Evolutionary conservation across 176 grass and related monocot species (phyloP).

Genomic region (Musa beccarii): DNA sequence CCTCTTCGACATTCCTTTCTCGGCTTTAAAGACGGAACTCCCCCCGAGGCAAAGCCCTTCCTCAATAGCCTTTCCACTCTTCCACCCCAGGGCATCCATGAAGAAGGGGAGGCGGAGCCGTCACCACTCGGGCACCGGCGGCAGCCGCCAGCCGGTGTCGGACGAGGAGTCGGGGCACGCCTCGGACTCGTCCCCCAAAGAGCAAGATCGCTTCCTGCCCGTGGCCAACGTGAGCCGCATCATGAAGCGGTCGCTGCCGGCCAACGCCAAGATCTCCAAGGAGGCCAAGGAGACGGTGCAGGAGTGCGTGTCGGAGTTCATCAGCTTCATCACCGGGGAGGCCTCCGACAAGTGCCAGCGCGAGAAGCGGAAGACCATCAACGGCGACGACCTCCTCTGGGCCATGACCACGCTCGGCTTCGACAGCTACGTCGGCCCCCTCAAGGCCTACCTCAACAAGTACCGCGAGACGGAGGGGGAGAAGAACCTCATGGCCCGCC

Average conservation of each 20-base stretch:
- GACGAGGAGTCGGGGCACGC: background rate
- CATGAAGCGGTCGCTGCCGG: constrained; percentile 80
- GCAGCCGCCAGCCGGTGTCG: background rate
- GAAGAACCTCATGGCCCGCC: constrained; percentile 28
- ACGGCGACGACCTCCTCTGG: constrained; percentile 96
- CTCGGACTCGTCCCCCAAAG: constrained; percentile 47
- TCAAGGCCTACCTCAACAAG: constrained; percentile 61
- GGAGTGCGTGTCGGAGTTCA: constrained; percentile 96
- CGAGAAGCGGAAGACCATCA: constrained; percentile 96
- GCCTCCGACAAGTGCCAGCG: constrained; percentile 97
- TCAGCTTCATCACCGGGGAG: constrained; percentile 87
- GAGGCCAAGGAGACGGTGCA: constrained; percentile 86
- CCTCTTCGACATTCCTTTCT: constrained; percentile 17
- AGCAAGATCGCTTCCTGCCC: constrained; percentile 85
- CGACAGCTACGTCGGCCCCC: constrained; percentile 61
- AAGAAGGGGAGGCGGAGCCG: constrained; percentile 66
- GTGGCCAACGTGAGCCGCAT: constrained; percentile 93
- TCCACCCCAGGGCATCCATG: constrained; percentile 21
- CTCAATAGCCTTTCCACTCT: background rate
- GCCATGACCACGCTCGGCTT: constrained; percentile 90
- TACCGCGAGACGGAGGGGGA: constrained; percentile 78
- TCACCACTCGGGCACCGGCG: constrained; percentile 30
- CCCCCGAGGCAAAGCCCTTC: background rate
- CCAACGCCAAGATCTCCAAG: constrained; percentile 88
- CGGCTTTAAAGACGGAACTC: constrained; percentile 30